Conservation (phyloP, 176 grass and related monocot genomes). For the Bromus sterilis region DNA sequence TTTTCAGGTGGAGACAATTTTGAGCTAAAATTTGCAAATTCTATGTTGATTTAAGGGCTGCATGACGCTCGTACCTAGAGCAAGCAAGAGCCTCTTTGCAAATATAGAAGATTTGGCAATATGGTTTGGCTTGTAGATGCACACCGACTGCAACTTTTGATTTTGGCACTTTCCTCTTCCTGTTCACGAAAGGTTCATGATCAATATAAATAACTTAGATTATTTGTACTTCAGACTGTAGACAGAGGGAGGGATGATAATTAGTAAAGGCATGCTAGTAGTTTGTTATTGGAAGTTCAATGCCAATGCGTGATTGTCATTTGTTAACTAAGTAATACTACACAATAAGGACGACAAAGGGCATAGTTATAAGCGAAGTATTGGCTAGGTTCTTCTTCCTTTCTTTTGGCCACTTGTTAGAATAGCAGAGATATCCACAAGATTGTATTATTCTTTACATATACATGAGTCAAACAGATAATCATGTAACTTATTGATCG, state of each 20-base stretch:
- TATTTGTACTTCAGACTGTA: background rate
- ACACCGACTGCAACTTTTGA: constrained; percentile 54
- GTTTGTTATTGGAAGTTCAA: background rate
- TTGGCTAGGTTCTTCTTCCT: background rate
- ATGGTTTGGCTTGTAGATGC: constrained; percentile 44
- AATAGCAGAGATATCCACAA: background rate
- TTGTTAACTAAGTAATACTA: background rate
- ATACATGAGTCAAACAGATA: background rate
- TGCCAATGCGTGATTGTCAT: background rate
- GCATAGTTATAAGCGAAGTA: background rate
- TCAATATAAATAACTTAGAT: background rate
- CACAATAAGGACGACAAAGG: background rate
- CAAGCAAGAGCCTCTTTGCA: constrained; percentile 59
- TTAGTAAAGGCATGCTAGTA: background rate
- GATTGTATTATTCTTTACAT: no score
- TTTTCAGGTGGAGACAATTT: background rate
- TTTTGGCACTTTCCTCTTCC: constrained; percentile 46
- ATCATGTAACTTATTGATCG: background rate
- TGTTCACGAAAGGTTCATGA: constrained; percentile 16
- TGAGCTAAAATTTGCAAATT: background rate
- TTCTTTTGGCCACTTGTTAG: background rate
- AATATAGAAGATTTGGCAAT: constrained; percentile 64
- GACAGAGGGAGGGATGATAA: background rate
- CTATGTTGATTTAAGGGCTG: background rate
- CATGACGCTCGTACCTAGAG: constrained; percentile 39